These are phyloP conservation scores for Fusarium papillatum DNA, from an alignment of 2,329 filamentous ascomycete species.

Conservation along the genomic window DNA sequence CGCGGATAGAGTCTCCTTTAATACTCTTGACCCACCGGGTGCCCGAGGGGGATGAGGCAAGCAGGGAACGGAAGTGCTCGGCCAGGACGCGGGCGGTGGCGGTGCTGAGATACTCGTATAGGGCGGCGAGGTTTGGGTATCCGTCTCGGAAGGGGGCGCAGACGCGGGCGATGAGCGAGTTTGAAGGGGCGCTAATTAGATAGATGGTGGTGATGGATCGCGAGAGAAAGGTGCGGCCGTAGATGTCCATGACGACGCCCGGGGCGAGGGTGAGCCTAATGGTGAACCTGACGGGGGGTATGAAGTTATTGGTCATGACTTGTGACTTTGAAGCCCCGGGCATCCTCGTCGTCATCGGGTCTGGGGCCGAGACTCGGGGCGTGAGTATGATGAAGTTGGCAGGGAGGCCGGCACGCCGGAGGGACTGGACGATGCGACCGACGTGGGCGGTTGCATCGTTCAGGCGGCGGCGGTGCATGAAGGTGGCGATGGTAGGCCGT, in stretches of 20 bases:
- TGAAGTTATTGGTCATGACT: slow-evolving; percentile 37
- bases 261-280: slow-evolving; percentile 62
- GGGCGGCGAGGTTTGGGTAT: slow-evolving; percentile 59
- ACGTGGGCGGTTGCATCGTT: slow-evolving; percentile 56
- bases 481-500: slow-evolving; percentile 64
- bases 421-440: slow-evolving; percentile 56
- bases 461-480: slow-evolving; percentile 59
- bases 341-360: slow-evolving; percentile 32
- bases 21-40: slow-evolving; percentile 47
- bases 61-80: slow-evolving; percentile 48
- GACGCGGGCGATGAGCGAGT: slow-evolving; percentile 50
- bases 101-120: slow-evolving; percentile 61
- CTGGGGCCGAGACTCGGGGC: slow-evolving; percentile 46
- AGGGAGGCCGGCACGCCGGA: slow-evolving; percentile 61
- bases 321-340: no score
- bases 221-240: slow-evolving; percentile 57
- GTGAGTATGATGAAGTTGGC: slow-evolving; percentile 59
- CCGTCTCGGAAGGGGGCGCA: slow-evolving; percentile 60
- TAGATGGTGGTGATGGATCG: slow-evolving; percentile 60
- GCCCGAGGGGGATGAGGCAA: slow-evolving; percentile 17
- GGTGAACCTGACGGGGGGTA: slow-evolving; percentile 57
- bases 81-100: slow-evolving; percentile 57
- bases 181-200: slow-evolving; percentile 55
- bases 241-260: slow-evolving; percentile 56
- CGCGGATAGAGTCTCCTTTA: slow-evolving; percentile 49